Base-by-base conservation (phyloP, 2,329 filamentous ascomycete genomes). In the Exophiala sp. region DNA sequence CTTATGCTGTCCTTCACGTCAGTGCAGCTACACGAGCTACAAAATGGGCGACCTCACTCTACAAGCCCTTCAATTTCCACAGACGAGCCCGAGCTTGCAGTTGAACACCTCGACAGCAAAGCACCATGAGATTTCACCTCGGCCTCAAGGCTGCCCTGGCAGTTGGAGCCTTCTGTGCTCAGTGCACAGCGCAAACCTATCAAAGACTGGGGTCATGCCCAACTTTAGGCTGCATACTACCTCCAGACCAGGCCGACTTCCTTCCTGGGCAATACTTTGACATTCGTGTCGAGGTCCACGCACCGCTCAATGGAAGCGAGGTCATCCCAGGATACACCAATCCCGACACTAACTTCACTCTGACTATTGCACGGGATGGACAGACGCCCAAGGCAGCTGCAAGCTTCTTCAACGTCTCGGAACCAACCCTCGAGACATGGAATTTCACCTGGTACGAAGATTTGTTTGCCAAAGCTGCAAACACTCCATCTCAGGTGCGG, bases 361-460 rank as follows among this genome's bases (percentile, higher is more conserved):
- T 89, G 65, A 87, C 84, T 51, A 86, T 94, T 62, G 72, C 72
- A 50, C 68, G 74, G 55, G 80, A 83, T 51, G 82, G 80, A 40
- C 71, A 71, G 46, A 67, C 73, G 54, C 68, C 80, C 21, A 72
- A 81, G 66, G 72, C 78, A 52, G 82, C 84, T 38, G 75, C 84
- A 12, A 73, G 83, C 38, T 91, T 82, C 72, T 92, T 94, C 73
- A 76, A 77, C n/a, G 66, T 87, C 34, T 65, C 79, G 2, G 88
- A 92, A 68, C 86, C 89, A 16, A 72, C 82, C 68, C 73, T 94
- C 12, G 89, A 95, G 77, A 85, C 78, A 60, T 95, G 89, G 89
- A 81, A 84, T 61, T 94, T 94, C 67, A 79, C 78, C n/a, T 94
- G 87, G 87, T 92, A 82, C 66, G 89, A 92, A 75, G 81, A 95